Base-by-base conservation (phyloP, 1,139 yeast species). In the Meyerozyma smithsonii region DNA sequence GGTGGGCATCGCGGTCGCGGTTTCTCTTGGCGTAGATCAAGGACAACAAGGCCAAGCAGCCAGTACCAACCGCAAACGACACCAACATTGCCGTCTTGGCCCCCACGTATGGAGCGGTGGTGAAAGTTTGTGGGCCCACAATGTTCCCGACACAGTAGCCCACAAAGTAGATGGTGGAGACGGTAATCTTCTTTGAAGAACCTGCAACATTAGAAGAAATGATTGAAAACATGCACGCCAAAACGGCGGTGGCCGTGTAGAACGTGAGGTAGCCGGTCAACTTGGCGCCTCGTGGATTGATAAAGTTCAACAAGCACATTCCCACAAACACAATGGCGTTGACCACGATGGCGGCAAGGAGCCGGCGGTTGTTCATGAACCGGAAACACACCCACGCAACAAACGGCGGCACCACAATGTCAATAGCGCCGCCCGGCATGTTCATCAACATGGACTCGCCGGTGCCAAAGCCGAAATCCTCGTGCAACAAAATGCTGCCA, bases 61-160 rank as follows among this genome's bases (percentile, higher is more conserved):
- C 10, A 5, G 32, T 28, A 14, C 16, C 26, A 11, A 11, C 36
- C 3, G 36, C 16, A 12, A 19, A 14, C 3, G 18, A 33, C 8
- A 16, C 36, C 17, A 33, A 33, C 12, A 33, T 33, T 4, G 36
- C 21, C 11, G 14, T 16, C 7, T 33, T 14, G 2, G 20, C 36
- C 17, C 20, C 18, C 21, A 21, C 25, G 26, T 33, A 33, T 2
- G 14, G 17, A n/a, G 32, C 17, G 15, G 32, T 16, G 15, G 32
- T 35, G n/a, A 38, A 38, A 18, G 70, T 46, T 50, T 71, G 77
- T 5, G 77, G 76, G 0, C 74, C 65, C 16, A 72, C 65, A 38
- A 72, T 63, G 42, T 72, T 72, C 1, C 72, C 59, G 30, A 69
- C 45, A 39, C 67, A 58, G 40, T 64, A 70, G 32, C 59, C 59